phyloP scores from a whole-genome alignment of 805 yeast species.

The Lipomyces yamanashiensis region DNA sequence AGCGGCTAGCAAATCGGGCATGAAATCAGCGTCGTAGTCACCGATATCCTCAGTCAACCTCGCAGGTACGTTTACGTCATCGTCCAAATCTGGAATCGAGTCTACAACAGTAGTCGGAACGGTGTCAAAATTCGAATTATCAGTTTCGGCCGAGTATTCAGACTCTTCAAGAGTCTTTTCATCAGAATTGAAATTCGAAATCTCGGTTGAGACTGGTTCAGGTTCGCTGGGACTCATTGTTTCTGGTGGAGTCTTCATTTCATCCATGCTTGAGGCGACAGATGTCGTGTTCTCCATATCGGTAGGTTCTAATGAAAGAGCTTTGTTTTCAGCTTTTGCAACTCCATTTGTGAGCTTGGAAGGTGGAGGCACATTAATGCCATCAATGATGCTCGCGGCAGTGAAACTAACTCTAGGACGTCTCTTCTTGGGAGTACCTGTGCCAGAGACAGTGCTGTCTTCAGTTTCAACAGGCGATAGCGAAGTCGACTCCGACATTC shows the following conservation, averaged over 20 bases:
- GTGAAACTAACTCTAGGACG: conserved; percentile 24
- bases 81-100: background rate
- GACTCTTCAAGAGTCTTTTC: background rate
- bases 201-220: background rate
- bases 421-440: conserved; percentile 14
- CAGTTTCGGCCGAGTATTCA: background rate
- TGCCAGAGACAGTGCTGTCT: conserved; percentile 13
- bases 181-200: background rate
- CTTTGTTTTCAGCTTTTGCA: background rate
- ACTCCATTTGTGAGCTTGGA: background rate
- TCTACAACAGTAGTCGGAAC: background rate
- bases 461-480: conserved; percentile 9
- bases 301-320: background rate
- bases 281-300: conserved; percentile 3
- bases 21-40: conserved; percentile 3
- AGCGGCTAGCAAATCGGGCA: conserved; percentile 4
- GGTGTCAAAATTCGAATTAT: background rate
- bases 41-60: conserved; percentile 10
- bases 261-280: conserved; percentile 6
- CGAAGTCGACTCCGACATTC: conserved; percentile 18
- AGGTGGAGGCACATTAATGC: background rate
- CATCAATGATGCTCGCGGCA: conserved; percentile 1
- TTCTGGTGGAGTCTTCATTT: conserved; percentile 8
- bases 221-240: conserved; percentile 6
- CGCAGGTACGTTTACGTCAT: background rate